Evolutionary conservation across 768 basidiomycete species (phyloP).

Genomic region (Leccinum fibrillosum): DNA sequence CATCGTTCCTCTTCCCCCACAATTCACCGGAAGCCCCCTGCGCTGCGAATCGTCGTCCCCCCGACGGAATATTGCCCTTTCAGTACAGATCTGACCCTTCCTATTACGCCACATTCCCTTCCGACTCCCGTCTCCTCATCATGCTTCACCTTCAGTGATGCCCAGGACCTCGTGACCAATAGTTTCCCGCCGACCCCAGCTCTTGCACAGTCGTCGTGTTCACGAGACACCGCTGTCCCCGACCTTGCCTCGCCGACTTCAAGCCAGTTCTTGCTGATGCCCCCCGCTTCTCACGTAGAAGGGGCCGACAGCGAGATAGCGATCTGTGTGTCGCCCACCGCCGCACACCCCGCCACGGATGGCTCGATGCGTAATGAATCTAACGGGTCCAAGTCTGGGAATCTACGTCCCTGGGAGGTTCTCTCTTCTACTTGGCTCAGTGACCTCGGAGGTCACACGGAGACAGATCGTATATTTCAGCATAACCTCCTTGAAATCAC

Average conservation of each 20-base stretch:
- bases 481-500: constrained; percentile 16
- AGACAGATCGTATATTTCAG: constrained; percentile 32
- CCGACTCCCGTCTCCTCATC: constrained; percentile 25
- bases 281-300: constrained; percentile 19
- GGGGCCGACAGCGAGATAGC: constrained; percentile 8
- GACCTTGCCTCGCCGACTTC: constrained; percentile 26
- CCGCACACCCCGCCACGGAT: constrained; percentile 4
- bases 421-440: constrained; percentile 30
- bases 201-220: constrained; percentile 4
- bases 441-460: constrained; percentile 31
- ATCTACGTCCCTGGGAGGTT: constrained; percentile 20
- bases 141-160: constrained; percentile 23
- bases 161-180: constrained; percentile 11
- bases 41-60: constrained; percentile 31
- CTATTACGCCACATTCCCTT: constrained; percentile 26
- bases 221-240: constrained; percentile 6
- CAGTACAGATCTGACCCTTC: constrained; percentile 30
- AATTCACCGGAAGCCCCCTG: constrained; percentile 15
- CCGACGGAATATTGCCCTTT: constrained; percentile 34
- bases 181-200: constrained; percentile 7
- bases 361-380: constrained; percentile 7
- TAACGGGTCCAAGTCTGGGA: constrained; percentile 6
- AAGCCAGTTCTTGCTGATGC: constrained; percentile 28
- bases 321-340: constrained; percentile 11
- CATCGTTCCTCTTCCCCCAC: constrained; percentile 1